These are phyloP conservation scores for Rauvolfia tetraphylla DNA, from an alignment of 257 asterid genomes.

Conservation along the genomic window DNA sequence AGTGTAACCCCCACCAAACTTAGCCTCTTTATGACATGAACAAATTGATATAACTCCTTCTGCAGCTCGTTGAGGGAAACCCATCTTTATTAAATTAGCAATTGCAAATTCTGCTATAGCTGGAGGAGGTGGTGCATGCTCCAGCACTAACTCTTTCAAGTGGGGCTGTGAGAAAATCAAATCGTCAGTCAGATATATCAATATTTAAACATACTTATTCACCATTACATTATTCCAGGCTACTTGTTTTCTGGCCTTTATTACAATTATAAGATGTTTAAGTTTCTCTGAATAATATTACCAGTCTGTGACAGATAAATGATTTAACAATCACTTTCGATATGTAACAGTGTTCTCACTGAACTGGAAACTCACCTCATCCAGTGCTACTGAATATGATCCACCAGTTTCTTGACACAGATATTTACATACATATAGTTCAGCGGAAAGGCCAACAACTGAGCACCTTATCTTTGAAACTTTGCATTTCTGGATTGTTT, in stretches of 20 bases:
- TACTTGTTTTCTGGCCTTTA: not conserved
- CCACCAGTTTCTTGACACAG: conserved; percentile 97
- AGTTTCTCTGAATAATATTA: not conserved
- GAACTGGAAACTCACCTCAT: conserved; percentile 63
- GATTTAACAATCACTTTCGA: not conserved
- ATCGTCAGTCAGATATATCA: conserved; percentile 7
- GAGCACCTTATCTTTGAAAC: conserved; percentile 80
- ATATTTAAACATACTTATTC: not conserved
- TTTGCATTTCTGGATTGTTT: conserved; percentile 83
- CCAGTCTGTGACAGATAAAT: not conserved
- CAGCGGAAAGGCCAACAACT: conserved; percentile 85
- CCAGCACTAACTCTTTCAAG: conserved; percentile 78
- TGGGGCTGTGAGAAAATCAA: conserved; percentile 50
- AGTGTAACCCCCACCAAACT: conserved; percentile 91
- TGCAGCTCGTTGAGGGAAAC: conserved; percentile 96
- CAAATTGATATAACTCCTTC: conserved; percentile 90
- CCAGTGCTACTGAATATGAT: conserved; percentile 67
- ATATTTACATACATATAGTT: conserved; percentile 83
- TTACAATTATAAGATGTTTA: not conserved
- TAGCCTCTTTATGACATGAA: conserved; percentile 91
- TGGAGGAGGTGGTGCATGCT: conserved; percentile 97
- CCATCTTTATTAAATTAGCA: conserved; percentile 94
- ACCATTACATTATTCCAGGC: not conserved
- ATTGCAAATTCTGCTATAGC: conserved; percentile 96
- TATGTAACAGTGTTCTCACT: not conserved